Evolutionary conservation across 208 protist genomes (phyloP).

Genomic region (Acanthamoeba polyphaga): DNA sequence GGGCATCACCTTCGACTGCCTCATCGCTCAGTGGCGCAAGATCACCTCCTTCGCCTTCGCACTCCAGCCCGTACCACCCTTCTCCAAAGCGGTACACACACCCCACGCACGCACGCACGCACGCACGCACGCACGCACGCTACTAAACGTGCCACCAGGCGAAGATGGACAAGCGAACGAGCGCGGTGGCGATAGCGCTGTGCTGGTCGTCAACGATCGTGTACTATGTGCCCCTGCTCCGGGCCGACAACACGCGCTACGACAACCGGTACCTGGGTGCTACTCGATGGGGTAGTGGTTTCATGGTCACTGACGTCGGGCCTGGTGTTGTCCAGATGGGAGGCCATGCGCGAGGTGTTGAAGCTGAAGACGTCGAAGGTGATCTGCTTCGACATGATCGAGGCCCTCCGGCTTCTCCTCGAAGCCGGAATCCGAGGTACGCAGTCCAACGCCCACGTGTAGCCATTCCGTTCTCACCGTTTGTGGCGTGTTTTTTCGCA

Average conservation of each 20-base stretch:
- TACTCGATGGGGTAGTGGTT: no score
- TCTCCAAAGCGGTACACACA: background rate
- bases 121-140: no score
- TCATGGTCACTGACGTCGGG: no score
- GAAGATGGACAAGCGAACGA: slow-evolving; percentile 1
- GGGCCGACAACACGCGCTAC: background rate
- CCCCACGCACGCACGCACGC: background rate
- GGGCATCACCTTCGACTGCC: slow-evolving; percentile 14
- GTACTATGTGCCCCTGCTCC: slow-evolving; percentile 37
- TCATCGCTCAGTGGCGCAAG: slow-evolving; percentile 21
- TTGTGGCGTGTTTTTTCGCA: background rate
- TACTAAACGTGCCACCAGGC: background rate
- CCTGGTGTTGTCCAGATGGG: background rate
- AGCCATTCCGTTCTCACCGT: background rate
- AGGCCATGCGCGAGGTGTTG: background rate
- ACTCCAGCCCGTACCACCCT: background rate
- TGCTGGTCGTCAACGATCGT: slow-evolving; percentile 51
- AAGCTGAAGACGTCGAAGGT: background rate
- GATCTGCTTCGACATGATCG: slow-evolving; percentile 67
- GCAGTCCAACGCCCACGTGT: background rate
- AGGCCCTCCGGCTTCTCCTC: background rate
- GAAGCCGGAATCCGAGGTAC: slow-evolving; percentile 63
- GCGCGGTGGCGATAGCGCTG: slow-evolving; percentile 20
- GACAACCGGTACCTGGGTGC: background rate
- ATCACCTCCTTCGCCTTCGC: slow-evolving; percentile 40